These are phyloP conservation scores for Solanum hybrid DNA, from an alignment of 305 asterid genomes.

Conservation along the genomic window DNA sequence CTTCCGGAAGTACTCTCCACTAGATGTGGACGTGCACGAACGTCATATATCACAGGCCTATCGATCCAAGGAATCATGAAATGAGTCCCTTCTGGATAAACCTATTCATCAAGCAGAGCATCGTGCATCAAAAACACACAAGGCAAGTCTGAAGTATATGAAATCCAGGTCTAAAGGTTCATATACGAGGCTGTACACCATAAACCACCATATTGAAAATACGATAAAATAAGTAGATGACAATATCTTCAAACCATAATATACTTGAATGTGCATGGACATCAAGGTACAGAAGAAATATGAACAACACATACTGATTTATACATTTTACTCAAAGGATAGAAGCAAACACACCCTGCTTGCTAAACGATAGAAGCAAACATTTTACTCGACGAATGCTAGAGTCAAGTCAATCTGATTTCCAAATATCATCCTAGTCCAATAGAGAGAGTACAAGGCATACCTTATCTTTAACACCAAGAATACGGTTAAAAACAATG, in stretches of 20 bases:
- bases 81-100: conserved; percentile 82
- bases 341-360: background rate
- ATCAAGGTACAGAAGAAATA: background rate
- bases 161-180: background rate
- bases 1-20: conserved; percentile 85
- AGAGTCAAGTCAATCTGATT: background rate
- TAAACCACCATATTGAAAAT: background rate
- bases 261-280: background rate
- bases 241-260: background rate
- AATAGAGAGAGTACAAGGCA: background rate
- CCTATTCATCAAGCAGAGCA: conserved; percentile 24
- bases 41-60: conserved; percentile 69
- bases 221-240: background rate
- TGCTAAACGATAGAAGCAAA: background rate
- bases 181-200: background rate
- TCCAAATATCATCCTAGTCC: background rate
- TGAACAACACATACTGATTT: background rate
- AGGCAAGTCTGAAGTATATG: background rate
- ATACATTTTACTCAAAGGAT: background rate
- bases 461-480: conserved; percentile 83
- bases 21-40: conserved; percentile 66
- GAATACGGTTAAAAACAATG: conserved; percentile 78
- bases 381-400: background rate
- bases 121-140: background rate
- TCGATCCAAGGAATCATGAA: conserved; percentile 75